Base-by-base conservation (phyloP, 2,329 filamentous ascomycete genomes). In the Penicillium sclerotiorum region DNA sequence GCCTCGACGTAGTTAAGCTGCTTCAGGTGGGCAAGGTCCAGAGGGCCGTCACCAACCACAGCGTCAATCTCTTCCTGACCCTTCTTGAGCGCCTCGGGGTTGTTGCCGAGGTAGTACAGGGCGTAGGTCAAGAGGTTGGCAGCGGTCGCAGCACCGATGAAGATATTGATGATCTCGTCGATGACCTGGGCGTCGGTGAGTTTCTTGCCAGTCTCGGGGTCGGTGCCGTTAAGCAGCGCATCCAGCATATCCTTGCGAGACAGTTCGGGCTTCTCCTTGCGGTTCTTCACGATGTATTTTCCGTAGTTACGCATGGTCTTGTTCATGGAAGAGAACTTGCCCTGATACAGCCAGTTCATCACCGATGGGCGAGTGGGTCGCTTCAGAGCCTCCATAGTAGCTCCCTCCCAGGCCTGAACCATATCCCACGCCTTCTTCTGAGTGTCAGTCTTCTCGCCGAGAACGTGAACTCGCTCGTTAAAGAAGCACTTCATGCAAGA, bases 101-200 rank as follows among this genome's bases (percentile, higher is more conserved):
- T 77, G 63, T 84, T 84, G 30, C 88, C 65, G 2, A 91, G 74
- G 48, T 85, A 77, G 61, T 85, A 86, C 42, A 88, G 81, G 0
- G 79, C 70, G 61, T 89, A 90, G 0, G 84, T 81, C 9, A 90
- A 66, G 12, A 86, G 69, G 2, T 86, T 86, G 2, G 84, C 83
- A 0, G 87, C 88, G 0, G 88, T 91, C 59, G 90, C 87, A 55
- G 89, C 86, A 2, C 85, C 77, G 58, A 69, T 66, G 32, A 87
- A 79, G 74, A 89, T 87, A 2, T 80, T 80, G 47, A 88, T 81
- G 57, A 89, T 83, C 65, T 89, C 86, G 66, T 88, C 83, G 39
- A 86, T 77, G 41, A 88, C 78, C 51, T 82, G 80, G 8, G 80
- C 79, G 4, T 87, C 80, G 4, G 71, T 78, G 56, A 89, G 73